Evolutionary conservation across 2,329 filamentous ascomycete species (phyloP).

Genomic region (Corynespora cassiicola): DNA sequence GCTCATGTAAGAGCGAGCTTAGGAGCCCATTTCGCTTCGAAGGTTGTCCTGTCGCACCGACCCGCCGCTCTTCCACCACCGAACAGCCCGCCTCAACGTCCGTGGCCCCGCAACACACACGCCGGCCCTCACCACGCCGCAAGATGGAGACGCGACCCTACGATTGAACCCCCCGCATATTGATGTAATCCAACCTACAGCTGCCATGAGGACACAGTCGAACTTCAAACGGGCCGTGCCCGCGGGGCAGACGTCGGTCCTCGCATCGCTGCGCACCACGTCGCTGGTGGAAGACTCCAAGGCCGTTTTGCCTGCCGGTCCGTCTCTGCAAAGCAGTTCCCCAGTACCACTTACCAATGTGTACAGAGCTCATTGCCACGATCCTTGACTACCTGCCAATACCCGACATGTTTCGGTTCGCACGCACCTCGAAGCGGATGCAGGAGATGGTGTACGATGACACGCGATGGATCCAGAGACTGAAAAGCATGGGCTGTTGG

Average conservation of each 20-base stretch:
- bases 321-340: conserved; percentile 18
- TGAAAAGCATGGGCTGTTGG: conserved; percentile 91
- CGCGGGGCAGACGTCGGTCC: conserved; percentile 55
- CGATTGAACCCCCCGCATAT: no score
- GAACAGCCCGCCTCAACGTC: conserved; percentile 1
- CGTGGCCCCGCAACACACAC: background rate
- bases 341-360: conserved; percentile 2
- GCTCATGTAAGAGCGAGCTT: no score
- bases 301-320: conserved; percentile 82
- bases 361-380: conserved; percentile 79
- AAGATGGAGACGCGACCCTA: no score
- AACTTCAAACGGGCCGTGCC: conserved; percentile 55
- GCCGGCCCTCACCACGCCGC: conserved; percentile 3
- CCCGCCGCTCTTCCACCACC: conserved; percentile 5
- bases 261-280: conserved; percentile 79
- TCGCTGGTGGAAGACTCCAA: conserved; percentile 81
- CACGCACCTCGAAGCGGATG: conserved; percentile 82
- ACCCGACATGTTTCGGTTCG: conserved; percentile 83
- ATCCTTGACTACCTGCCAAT: conserved; percentile 91
- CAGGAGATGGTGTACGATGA: conserved; percentile 99
- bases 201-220: conserved; percentile 53
- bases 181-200: no score
- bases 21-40: no score
- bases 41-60: conserved; percentile 1
- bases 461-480: conserved; percentile 86